A percentile compares a stretch with the other conserved stretches of the same genome.
These are phyloP conservation scores for Vaccinium vitisidaea DNA, from an alignment of 148 eudicot species.

Conservation along the genomic window DNA sequence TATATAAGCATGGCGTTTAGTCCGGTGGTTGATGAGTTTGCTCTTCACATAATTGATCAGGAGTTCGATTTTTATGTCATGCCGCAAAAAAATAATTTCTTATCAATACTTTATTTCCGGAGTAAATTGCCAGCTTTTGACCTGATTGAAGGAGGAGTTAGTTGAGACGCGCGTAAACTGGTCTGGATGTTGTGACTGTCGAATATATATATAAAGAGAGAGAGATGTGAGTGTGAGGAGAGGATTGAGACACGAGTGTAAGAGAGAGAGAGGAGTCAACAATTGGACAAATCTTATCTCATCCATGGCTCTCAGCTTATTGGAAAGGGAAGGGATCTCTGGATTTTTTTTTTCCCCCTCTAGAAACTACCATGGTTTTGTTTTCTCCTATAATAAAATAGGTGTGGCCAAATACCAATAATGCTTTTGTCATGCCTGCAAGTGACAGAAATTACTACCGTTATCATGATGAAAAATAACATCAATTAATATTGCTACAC, in stretches of 20 bases:
- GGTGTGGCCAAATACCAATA: slow-evolving; percentile 27
- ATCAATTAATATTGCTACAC: background rate
- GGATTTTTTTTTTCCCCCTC: background rate
- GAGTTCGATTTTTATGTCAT: no score
- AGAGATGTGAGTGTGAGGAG: slow-evolving; percentile 24
- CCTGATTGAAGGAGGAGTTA: no score
- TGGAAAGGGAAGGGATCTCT: slow-evolving; percentile 22
- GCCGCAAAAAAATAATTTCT: no score
- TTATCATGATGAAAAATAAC: background rate
- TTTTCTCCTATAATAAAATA: slow-evolving; percentile 15
- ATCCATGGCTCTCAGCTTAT: slow-evolving; percentile 15
- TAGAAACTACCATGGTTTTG: background rate
- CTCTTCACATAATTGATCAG: no score
- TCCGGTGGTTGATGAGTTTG: no score
- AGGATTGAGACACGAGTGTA: slow-evolving; percentile 33
- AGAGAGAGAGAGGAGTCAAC: background rate
- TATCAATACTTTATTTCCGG: no score
- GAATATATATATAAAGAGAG: background rate
- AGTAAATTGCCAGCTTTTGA: no score
- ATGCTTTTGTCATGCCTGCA: slow-evolving; percentile 22
- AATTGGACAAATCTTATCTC: slow-evolving; percentile 32
- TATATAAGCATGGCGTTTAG: background rate
- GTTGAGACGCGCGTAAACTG: no score
- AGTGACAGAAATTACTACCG: slow-evolving; percentile 17
- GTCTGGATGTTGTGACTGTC: no score